These are phyloP conservation scores for Claviceps digitariae DNA, from an alignment of 2,329 filamentous ascomycete genomes.

Conservation along the genomic window DNA sequence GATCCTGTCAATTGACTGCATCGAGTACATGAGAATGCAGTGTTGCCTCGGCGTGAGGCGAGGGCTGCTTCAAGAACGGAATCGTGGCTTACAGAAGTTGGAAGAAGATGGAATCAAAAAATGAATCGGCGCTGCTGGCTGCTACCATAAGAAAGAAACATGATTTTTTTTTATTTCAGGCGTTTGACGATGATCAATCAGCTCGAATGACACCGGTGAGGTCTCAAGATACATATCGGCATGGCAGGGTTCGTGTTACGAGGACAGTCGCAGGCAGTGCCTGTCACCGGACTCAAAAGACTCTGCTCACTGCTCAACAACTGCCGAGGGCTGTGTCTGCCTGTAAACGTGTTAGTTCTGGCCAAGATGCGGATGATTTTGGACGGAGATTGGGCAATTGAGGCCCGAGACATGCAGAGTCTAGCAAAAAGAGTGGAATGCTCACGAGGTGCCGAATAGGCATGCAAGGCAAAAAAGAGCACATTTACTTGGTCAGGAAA, in stretches of 20 bases:
- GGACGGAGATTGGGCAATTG: neutral
- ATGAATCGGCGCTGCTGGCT: too few relatives aligned
- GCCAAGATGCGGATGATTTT: neutral
- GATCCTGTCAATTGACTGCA: neutral
- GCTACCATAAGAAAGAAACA: too few relatives aligned
- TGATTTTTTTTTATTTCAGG: too few relatives aligned
- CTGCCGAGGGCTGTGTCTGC: neutral
- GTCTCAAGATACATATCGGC: neutral
- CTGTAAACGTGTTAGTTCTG: neutral
- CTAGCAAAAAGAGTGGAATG: constrained; percentile 1
- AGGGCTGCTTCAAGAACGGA: neutral
- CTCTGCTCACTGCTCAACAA: neutral
- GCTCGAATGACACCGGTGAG: neutral
- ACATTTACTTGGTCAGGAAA: too few relatives aligned
- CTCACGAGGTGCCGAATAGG: neutral
- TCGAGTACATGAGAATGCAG: neutral
- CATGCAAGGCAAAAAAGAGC: too few relatives aligned
- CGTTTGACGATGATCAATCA: neutral
- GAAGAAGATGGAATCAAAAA: neutral
- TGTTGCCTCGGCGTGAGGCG: neutral
- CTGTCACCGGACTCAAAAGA: neutral
- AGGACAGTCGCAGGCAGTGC: neutral
- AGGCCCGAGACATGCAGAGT: neutral
- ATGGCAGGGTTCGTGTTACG: neutral
- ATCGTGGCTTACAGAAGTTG: neutral